These are phyloP conservation scores for Kodamaea lidongshanica DNA, from an alignment of 805 yeast genomes.

Conservation along the genomic window DNA sequence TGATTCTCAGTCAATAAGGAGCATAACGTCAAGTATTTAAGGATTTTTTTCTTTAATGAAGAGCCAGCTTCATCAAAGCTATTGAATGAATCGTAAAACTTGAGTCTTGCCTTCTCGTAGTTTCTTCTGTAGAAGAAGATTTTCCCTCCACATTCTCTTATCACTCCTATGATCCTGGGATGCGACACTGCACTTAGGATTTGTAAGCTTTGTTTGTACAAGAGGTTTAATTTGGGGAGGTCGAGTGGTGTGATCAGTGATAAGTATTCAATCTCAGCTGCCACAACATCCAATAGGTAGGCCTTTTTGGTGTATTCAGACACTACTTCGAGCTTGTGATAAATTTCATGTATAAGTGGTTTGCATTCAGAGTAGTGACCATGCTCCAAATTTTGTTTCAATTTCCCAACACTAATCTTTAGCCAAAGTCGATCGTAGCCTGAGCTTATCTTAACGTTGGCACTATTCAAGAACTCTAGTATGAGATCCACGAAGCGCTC, in stretches of 20 bases:
- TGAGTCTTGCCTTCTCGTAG: constrained; percentile 56
- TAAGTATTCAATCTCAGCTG: constrained; percentile 55
- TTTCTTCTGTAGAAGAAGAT: constrained; percentile 55
- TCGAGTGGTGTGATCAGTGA: constrained; percentile 28
- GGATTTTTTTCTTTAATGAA: constrained; percentile 44
- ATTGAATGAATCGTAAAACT: constrained; percentile 47
- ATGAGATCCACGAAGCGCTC: constrained; percentile 27
- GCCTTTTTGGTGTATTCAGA: constrained; percentile 43
- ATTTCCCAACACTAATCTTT: constrained; percentile 41
- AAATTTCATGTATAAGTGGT: constrained; percentile 29
- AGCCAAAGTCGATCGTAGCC: constrained; percentile 27
- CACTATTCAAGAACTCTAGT: constrained; percentile 18
- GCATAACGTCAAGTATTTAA: constrained; percentile 57
- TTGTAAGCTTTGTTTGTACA: constrained; percentile 39
- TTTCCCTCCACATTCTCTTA: constrained; percentile 71
- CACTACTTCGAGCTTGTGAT: constrained; percentile 29
- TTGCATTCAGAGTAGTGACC: constrained; percentile 27
- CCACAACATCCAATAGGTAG: constrained; percentile 55
- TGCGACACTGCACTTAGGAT: constrained; percentile 66
- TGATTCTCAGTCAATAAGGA: constrained; percentile 59
- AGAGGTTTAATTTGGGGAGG: constrained; percentile 36
- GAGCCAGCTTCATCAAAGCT: constrained; percentile 42
- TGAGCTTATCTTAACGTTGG: constrained; percentile 4
- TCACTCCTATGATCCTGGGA: constrained; percentile 66
- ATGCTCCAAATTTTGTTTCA: constrained; percentile 31